Evolutionary conservation across 1,284 basidiomycete genomes (phyloP).

Genomic region (Caloboletus inedulis): DNA sequence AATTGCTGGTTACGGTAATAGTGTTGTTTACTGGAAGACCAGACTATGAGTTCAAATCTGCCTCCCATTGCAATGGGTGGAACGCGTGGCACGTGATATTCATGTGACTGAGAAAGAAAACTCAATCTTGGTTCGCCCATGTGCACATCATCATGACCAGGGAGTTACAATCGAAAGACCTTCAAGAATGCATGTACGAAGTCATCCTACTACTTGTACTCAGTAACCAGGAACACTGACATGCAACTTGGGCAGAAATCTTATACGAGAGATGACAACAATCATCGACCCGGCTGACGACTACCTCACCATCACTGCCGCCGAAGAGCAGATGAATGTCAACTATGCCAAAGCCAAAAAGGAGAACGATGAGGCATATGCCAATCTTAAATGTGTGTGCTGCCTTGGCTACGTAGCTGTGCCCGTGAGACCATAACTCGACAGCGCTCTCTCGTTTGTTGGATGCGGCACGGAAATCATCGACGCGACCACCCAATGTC

Average conservation of each 20-base stretch:
- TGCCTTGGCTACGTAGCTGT: background rate
- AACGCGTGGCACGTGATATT: conserved; percentile 21
- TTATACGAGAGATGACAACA: conserved; percentile 61
- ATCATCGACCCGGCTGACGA: conserved; percentile 75
- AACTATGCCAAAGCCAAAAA: conserved; percentile 55
- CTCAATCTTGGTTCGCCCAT: background rate
- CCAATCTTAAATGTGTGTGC: conserved; percentile 54
- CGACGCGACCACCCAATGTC: conserved; percentile 63
- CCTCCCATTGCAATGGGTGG: too few relatives aligned
- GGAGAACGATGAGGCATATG: conserved; percentile 61
- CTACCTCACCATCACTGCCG: conserved; percentile 65
- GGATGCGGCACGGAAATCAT: conserved; percentile 67
- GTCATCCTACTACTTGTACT: background rate
- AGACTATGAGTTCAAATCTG: conserved; percentile 21
- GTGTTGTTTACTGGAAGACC: conserved; percentile 75
- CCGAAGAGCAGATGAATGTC: conserved; percentile 62
- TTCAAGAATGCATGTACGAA: conserved; percentile 36
- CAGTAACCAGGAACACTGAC: background rate
- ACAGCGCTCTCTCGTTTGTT: conserved; percentile 62
- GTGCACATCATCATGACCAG: conserved; percentile 20
- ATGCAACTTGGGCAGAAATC: conserved; percentile 43
- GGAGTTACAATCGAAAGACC: conserved; percentile 33
- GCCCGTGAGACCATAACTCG: background rate
- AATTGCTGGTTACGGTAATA: conserved; percentile 60
- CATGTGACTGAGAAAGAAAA: conserved; percentile 7